Conservation (phyloP, 768 basidiomycete genomes). For the Collybia mongolica region DNA sequence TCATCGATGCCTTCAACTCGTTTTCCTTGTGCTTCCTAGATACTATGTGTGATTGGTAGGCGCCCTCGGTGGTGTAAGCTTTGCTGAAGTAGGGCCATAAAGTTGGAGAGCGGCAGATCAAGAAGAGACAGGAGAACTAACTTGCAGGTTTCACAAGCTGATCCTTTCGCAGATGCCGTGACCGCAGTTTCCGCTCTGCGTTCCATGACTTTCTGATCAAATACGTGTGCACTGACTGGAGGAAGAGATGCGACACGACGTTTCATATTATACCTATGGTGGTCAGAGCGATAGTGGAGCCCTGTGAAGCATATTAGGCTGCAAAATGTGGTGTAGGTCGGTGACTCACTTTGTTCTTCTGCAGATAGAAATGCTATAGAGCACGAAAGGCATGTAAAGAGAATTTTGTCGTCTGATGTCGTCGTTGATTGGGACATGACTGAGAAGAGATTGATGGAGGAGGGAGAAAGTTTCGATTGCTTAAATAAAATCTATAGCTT, state of each 20-base stretch:
- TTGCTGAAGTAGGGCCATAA: slow-evolving; percentile 52
- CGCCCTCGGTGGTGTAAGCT: slow-evolving; percentile 84
- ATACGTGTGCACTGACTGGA: slow-evolving; percentile 73
- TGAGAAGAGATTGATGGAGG: slow-evolving; percentile 6
- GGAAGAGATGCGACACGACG: slow-evolving; percentile 88
- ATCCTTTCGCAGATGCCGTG: slow-evolving; percentile 55
- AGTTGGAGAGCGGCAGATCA: not conserved
- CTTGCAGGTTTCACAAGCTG: slow-evolving; percentile 82
- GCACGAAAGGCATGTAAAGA: slow-evolving; percentile 92
- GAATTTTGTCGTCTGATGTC: slow-evolving; percentile 20
- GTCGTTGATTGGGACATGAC: slow-evolving; percentile 26
- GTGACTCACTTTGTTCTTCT: slow-evolving; percentile 73
- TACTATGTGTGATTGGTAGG: slow-evolving; percentile 81
- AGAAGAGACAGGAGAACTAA: slow-evolving; percentile 37
- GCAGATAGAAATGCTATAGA: slow-evolving; percentile 82
- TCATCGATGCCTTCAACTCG: slow-evolving; percentile 47
- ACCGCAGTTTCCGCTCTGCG: slow-evolving; percentile 74
- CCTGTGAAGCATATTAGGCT: slow-evolving; percentile 40
- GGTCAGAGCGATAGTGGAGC: slow-evolving; percentile 88
- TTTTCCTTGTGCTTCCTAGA: slow-evolving; percentile 90
- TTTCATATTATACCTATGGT: slow-evolving; percentile 98
- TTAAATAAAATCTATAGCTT: not conserved
- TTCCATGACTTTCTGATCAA: slow-evolving; percentile 88
- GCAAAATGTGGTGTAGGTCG: not conserved
- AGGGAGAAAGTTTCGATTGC: too few relatives aligned